Conservation (phyloP, 495 filamentous ascomycete genomes). For the Staphylotrichum longicolle region DNA sequence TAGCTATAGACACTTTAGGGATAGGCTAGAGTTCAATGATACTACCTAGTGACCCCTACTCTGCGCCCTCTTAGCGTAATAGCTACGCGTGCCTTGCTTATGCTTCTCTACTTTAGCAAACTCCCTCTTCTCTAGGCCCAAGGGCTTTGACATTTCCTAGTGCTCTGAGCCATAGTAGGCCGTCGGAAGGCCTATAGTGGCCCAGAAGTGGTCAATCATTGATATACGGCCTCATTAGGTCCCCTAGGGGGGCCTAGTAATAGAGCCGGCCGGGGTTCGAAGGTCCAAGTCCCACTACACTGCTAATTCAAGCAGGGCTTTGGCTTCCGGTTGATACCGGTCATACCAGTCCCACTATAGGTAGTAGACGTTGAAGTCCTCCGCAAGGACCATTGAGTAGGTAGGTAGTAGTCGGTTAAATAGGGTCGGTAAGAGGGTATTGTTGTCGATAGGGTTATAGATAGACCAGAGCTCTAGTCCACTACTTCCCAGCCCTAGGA, state of each 20-base stretch:
- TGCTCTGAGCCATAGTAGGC: background rate
- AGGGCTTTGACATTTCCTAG: background rate
- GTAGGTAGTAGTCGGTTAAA: too few species aligned
- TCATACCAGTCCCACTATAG: background rate
- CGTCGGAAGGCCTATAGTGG: background rate
- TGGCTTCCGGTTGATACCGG: background rate
- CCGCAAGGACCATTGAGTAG: background rate
- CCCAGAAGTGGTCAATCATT: too few species aligned
- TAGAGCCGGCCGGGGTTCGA: background rate
- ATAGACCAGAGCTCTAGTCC: constrained; percentile 7
- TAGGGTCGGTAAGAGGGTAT: background rate
- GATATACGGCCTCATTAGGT: too few species aligned
- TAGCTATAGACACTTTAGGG: too few species aligned
- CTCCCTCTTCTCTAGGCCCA: too few species aligned
- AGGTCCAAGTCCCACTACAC: background rate
- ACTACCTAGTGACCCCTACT: too few species aligned
- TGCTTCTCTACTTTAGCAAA: too few species aligned
- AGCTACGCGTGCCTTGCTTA: too few species aligned
- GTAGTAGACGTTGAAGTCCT: background rate
- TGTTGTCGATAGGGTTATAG: constrained; percentile 7
- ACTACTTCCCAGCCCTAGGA: background rate
- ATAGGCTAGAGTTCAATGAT: too few species aligned
- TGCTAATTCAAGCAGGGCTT: background rate
- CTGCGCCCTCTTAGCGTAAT: too few species aligned
- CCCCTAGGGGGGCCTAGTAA: background rate